Evolutionary conservation across 306 rosid genomes (phyloP), one percentile per base, ranked within the genome.

Genomic region (Vigna radiata): DNA sequence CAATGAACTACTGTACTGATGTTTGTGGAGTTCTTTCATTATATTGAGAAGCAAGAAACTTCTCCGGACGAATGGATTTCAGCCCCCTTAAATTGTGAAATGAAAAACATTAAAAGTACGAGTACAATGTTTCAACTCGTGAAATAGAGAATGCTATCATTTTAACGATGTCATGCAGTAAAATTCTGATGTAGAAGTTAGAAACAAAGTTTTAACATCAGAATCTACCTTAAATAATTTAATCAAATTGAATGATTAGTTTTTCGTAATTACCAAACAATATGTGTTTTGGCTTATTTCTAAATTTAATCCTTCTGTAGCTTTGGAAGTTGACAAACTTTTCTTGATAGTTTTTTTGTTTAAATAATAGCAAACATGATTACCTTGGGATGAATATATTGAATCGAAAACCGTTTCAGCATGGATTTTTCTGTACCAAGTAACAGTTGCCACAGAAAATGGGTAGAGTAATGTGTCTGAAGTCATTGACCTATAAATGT

Each of bases 31-130:
- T 74, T 91, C 86, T 88, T 86, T 86, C 90, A 86, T 1, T 92
- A 88, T 66, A 87, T 84, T 88, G 87, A 83, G 85, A 66, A 89
- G 85, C 92, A 91, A 74, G 87, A 86, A 69, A 89, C 89, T 78
- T 93, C 91, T 79, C 85, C 83, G 46, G 83, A 4, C 76, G 68
- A 49, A 93, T 78, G 48, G 90, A 85, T 87, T 87, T 85, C 23
- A 93, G 86, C 19, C 41, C 90, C 87, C 91, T 85, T 85, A 77
- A 85, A 18, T 29, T 55, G 15, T 53, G 41, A 78, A 80, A 70
- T 19, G 49, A 27, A 76, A 80, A 75, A 69, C 7, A 86, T 31
- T 33, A 39, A 16, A 50, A 62, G 66, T 39, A 64, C 19, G 60
- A 11, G 15, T 44, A n/a, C n/a, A 44, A 11, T 33, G 21, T 27